Conservation (phyloP, 169 alveolate species). For the Eimeria falciformis region DNA sequence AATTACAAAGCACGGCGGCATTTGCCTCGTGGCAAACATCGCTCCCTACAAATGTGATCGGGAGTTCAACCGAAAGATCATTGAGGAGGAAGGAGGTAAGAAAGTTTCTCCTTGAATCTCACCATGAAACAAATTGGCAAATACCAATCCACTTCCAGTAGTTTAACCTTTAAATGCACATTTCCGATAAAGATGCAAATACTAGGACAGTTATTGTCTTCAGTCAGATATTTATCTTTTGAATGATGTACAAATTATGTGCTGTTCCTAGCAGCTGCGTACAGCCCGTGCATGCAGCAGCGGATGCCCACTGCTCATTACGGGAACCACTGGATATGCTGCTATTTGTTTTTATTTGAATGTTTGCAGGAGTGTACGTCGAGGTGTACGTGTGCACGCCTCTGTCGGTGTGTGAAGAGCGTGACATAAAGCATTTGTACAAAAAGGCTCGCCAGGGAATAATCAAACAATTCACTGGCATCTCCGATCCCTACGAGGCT, state of each 20-base stretch:
- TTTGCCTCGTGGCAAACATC: slow-evolving; percentile 78
- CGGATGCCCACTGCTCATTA: background rate
- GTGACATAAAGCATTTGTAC: slow-evolving; percentile 78
- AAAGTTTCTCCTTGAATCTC: background rate
- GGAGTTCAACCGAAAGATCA: slow-evolving; percentile 66
- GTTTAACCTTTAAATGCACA: too few species aligned
- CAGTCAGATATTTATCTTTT: too few species aligned
- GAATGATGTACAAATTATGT: too few species aligned
- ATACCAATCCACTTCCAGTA: too few species aligned
- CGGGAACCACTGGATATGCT: background rate
- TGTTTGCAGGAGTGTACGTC: slow-evolving; percentile 43
- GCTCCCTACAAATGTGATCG: slow-evolving; percentile 79
- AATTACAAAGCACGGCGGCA: slow-evolving; percentile 80
- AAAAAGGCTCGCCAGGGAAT: slow-evolving; percentile 79
- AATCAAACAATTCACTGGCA: slow-evolving; percentile 79
- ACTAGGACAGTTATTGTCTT: too few species aligned
- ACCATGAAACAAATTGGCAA: too few species aligned
- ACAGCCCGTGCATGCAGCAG: background rate
- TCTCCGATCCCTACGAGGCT: slow-evolving; percentile 79
- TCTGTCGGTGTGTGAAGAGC: slow-evolving; percentile 74
- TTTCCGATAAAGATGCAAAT: too few species aligned
- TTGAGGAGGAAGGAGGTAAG: slow-evolving; percentile 68
- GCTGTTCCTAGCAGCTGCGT: background rate
- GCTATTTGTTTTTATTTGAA: background rate
- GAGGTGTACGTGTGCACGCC: slow-evolving; percentile 81